Evolutionary conservation across 306 rosid species (phyloP).

Genomic region (Luffa aegyptiaca): DNA sequence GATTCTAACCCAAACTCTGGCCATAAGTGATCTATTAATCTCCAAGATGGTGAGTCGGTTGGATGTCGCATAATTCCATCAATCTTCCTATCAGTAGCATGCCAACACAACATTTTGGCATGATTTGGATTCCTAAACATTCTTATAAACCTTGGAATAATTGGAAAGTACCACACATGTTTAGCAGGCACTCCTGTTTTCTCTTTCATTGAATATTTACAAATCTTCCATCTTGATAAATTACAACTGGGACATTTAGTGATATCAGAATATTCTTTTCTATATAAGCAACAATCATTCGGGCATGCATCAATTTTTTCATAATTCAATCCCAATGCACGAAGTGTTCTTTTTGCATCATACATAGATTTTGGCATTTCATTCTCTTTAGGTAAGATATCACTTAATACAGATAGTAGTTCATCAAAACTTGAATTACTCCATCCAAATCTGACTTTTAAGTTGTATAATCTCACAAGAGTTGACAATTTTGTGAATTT

Average conservation of each 20-base stretch:
- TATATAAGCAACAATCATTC: background rate
- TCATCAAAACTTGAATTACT: too few species aligned
- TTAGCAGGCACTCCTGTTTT: background rate
- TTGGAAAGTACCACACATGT: background rate
- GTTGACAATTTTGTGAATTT: too few species aligned
- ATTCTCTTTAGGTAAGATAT: too few species aligned
- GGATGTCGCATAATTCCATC: background rate
- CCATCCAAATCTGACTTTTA: too few species aligned
- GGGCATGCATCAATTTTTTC: background rate
- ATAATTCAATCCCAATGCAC: too few species aligned
- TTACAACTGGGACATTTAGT: too few species aligned
- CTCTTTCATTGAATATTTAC: background rate
- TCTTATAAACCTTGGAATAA: background rate
- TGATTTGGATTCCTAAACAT: background rate
- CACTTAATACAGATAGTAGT: too few species aligned
- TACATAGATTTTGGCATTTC: too few species aligned
- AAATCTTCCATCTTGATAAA: background rate
- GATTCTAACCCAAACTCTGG: background rate
- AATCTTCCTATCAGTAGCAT: too few species aligned
- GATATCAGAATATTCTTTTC: too few species aligned
- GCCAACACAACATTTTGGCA: background rate
- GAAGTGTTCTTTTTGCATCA: too few species aligned
- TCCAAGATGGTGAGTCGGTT: background rate
- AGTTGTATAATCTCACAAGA: too few species aligned
- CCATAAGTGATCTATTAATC: background rate